These are phyloP conservation scores for Pleodorina starrii DNA, from an alignment of 139 green algal genomes.

Conservation along the genomic window DNA sequence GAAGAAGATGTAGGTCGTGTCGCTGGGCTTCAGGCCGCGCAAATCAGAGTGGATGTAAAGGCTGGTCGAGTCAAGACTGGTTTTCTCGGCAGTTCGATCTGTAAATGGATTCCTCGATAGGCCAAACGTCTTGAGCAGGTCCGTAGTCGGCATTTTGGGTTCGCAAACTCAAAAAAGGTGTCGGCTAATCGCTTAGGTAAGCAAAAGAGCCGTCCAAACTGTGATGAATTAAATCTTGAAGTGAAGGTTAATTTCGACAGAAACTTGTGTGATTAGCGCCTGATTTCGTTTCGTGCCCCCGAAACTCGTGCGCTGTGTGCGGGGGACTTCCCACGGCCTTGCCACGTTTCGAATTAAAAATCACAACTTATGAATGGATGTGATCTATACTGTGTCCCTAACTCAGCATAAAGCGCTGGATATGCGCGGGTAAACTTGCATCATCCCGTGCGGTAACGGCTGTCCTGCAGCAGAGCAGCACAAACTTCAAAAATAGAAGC, in stretches of 20 bases:
- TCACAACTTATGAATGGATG: not conserved
- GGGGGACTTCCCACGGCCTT: too few species aligned
- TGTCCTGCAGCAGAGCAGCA: not conserved
- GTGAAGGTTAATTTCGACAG: too few species aligned
- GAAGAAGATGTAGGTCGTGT: constrained; percentile 90
- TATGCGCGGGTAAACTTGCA: not conserved
- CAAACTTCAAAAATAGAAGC: not conserved
- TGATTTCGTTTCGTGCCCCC: too few species aligned
- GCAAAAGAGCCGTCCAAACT: too few species aligned
- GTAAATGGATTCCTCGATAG: constrained; percentile 85
- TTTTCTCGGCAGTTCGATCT: constrained; percentile 91
- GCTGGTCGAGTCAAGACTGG: constrained; percentile 67
- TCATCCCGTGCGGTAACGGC: not conserved
- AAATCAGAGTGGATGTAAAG: constrained; percentile 88
- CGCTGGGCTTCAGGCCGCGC: constrained; percentile 81
- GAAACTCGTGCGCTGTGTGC: too few species aligned
- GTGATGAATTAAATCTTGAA: too few species aligned
- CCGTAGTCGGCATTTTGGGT: constrained; percentile 65
- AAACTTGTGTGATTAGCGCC: too few species aligned
- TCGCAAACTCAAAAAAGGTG: not conserved
- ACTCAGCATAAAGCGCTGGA: not conserved
- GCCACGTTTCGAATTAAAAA: too few species aligned
- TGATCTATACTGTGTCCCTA: not conserved
- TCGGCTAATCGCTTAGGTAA: too few species aligned
- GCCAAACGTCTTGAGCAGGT: constrained; percentile 80